Evolutionary conservation across 163 green algal genomes (phyloP).

Genomic region (Chlamydomonas reinhardtii): DNA sequence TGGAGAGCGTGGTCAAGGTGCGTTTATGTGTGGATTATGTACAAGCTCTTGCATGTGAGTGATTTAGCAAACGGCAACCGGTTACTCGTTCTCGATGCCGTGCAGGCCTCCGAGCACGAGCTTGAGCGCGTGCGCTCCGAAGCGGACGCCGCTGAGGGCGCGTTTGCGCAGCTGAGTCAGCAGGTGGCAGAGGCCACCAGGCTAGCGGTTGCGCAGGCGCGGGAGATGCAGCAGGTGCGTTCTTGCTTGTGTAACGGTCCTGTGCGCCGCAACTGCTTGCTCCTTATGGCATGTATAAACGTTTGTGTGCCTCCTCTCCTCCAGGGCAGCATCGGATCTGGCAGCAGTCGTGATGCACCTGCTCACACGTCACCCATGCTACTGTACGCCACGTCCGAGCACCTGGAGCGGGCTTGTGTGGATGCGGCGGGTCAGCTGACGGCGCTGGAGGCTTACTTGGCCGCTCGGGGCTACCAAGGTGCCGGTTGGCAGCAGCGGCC

Average conservation of each 20-base stretch:
- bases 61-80: too few species aligned
- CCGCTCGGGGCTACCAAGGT: too few species aligned
- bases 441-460: slow-evolving; percentile 8
- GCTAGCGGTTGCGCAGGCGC: not conserved
- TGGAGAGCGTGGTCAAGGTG: slow-evolving; percentile 20
- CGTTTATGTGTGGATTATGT: too few species aligned
- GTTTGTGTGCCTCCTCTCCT: too few species aligned
- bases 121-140: not conserved
- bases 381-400: not conserved
- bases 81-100: too few species aligned
- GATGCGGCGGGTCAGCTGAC: slow-evolving; percentile 6
- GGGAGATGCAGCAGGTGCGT: not conserved
- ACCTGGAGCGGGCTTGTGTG: not conserved
- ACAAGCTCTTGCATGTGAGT: too few species aligned
- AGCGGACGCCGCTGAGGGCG: slow-evolving; percentile 12
- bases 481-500: too few species aligned
- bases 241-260: too few species aligned
- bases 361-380: not conserved
- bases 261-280: too few species aligned
- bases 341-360: too few species aligned
- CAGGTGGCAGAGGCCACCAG: slow-evolving; percentile 22
- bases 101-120: slow-evolving; percentile 2
- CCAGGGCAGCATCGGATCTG: too few species aligned
- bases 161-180: slow-evolving; percentile 23
- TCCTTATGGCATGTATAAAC: too few species aligned